Evolutionary conservation across 805 yeast genomes (phyloP).

Genomic region (Diddensiella transvaalensis): DNA sequence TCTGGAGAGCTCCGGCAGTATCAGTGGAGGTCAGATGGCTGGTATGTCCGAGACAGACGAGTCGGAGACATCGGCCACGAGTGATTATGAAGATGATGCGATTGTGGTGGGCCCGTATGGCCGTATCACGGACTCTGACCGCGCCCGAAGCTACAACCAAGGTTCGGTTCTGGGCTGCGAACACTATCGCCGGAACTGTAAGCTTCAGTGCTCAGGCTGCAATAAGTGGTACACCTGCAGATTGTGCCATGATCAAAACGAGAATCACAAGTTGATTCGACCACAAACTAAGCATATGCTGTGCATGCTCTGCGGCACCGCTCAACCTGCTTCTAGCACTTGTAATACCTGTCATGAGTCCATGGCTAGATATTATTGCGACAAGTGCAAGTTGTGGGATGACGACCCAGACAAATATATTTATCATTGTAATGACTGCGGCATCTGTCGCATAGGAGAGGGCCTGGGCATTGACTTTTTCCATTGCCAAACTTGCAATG

Average conservation of each 20-base stretch:
- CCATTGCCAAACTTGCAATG: slow-evolving; percentile 87
- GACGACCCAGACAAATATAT: slow-evolving; percentile 76
- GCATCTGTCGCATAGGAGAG: slow-evolving; percentile 84
- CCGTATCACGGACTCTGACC: slow-evolving; percentile 45
- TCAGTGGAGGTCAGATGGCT: slow-evolving; percentile 14
- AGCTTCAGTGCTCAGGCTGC: slow-evolving; percentile 76
- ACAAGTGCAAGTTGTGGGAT: slow-evolving; percentile 75
- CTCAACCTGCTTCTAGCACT: slow-evolving; percentile 67
- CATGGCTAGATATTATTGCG: slow-evolving; percentile 76
- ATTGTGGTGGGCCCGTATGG: slow-evolving; percentile 24
- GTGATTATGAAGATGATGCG: slow-evolving; percentile 18
- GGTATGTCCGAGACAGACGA: slow-evolving; percentile 17
- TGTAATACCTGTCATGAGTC: slow-evolving; percentile 66
- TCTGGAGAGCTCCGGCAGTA: slow-evolving; percentile 6
- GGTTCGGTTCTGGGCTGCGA: slow-evolving; percentile 59
- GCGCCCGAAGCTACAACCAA: slow-evolving; percentile 50
- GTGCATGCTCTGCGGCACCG: slow-evolving; percentile 75
- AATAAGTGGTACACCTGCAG: slow-evolving; percentile 75
- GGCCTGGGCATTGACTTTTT: slow-evolving; percentile 87
- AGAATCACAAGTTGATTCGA: slow-evolving; percentile 57
- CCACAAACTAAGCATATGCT: slow-evolving; percentile 61
- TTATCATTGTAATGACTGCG: slow-evolving; percentile 90
- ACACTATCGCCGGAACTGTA: slow-evolving; percentile 82
- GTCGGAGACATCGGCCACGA: slow-evolving; percentile 13
- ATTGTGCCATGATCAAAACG: slow-evolving; percentile 74